A percentile compares a stretch with the other conserved stretches of the same genome.
Evolutionary conservation across 1,139 yeast genomes (phyloP).

Genomic region (Pichia sp.): DNA sequence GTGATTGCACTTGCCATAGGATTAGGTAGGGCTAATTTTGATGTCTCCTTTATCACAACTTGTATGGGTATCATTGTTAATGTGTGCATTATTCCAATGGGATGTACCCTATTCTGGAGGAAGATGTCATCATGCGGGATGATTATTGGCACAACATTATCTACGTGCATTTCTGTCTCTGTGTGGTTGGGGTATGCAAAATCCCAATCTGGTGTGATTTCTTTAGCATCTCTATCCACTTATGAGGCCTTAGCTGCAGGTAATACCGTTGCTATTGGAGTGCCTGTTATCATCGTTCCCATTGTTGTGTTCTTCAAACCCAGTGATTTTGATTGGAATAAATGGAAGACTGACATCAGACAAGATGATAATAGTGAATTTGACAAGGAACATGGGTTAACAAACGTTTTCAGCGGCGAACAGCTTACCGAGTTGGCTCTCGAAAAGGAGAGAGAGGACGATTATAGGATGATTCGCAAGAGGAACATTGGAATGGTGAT

Average conservation of each 20-base stretch:
- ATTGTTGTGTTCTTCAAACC: conserved; percentile 60
- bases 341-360: conserved; percentile 42
- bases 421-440: conserved; percentile 26
- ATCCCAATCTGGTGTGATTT: conserved; percentile 43
- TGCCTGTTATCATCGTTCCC: conserved; percentile 68
- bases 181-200: conserved; percentile 62
- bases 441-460: conserved; percentile 18
- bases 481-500: conserved; percentile 21
- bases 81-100: conserved; percentile 76
- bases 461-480: conserved; percentile 21
- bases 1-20: conserved; percentile 35
- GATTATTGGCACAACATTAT: conserved; percentile 51
- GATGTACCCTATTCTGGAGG: conserved; percentile 61
- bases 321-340: conserved; percentile 68
- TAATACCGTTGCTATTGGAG: conserved; percentile 61
- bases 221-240: conserved; percentile 48
- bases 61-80: conserved; percentile 85
- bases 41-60: conserved; percentile 82
- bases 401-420: conserved; percentile 27
- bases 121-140: conserved; percentile 61
- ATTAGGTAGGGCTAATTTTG: conserved; percentile 65
- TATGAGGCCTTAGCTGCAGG: conserved; percentile 33
- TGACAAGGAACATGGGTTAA: conserved; percentile 23
- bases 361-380: conserved; percentile 60
- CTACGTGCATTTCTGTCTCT: conserved; percentile 55